These are phyloP conservation scores for Cercospora nicotianae DNA, from an alignment of 2,329 filamentous ascomycete genomes.

Conservation along the genomic window DNA sequence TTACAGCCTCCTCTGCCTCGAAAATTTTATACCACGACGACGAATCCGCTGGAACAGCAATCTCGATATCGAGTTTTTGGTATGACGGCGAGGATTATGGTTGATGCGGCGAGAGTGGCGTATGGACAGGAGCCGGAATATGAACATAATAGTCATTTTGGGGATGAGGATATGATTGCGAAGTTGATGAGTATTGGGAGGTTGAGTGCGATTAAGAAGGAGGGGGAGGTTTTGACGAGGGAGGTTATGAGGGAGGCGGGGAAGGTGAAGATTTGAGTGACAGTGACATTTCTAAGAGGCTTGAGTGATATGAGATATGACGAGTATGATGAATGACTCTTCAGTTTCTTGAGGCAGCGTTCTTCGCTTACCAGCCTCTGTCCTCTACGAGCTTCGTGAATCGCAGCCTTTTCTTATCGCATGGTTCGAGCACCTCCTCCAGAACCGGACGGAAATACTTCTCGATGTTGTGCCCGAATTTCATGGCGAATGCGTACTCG, in stretches of 20 bases:
- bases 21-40: constrained; percentile 32
- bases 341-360: too few relatives aligned
- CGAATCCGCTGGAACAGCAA: constrained; percentile 33
- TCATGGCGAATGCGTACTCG: constrained; percentile 22
- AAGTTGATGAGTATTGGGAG: constrained; percentile 57
- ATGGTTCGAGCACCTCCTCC: background rate
- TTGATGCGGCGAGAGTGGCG: constrained; percentile 82
- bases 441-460: background rate
- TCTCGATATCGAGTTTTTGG: constrained; percentile 79
- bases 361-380: background rate
- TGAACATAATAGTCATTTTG: constrained; percentile 66
- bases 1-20: constrained; percentile 34
- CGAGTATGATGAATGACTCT: background rate
- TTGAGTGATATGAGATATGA: background rate
- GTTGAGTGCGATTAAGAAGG: constrained; percentile 53
- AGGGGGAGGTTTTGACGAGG: constrained; percentile 48
- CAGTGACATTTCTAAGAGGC: constrained; percentile 3
- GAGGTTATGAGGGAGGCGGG: constrained; percentile 40
- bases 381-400: background rate
- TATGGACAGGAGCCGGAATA: constrained; percentile 83
- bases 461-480: background rate
- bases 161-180: constrained; percentile 66
- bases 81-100: constrained; percentile 87
- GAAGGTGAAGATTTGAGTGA: constrained; percentile 33
- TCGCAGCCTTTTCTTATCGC: background rate